Base-by-base conservation (phyloP, 148 eudicot genomes). In the Selenicereus undatus region DNA sequence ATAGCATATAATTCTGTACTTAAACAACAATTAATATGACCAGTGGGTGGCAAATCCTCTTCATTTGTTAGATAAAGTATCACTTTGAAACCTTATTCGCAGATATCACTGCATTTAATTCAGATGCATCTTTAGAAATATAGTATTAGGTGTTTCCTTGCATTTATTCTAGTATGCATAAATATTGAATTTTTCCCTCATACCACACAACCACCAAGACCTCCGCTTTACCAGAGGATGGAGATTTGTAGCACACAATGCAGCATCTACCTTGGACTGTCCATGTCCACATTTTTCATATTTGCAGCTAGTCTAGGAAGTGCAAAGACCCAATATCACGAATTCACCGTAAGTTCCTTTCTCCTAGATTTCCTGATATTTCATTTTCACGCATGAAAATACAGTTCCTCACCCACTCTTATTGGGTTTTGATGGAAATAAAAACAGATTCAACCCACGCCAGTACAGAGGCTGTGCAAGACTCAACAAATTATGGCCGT, bases 391-490 rank as follows among this genome's bases (percentile, higher is more conserved):
- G 13, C 52, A 12, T 48, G 52, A 48, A 48, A 7, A 48, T 48
- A 48, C 14, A 12, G 52, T 48, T 48, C 13, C 52, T 12, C 52
- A 48, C 14, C 52, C 0, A 9, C 8, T 48, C 52, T 48, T 5
- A 5, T 9, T 48, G 52, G 52, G 12, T 48, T 10, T 48, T 48
- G 52, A 1, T 48, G 52, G 52, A 8, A 48, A 62, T n/a, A 24
- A 24, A 62, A 69, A 89, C 88, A 95, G 98, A 88, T 93, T 77
- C 90, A 87, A 90, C 87, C 86, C 83, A 83, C 90, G 14, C 79
- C 85, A 58, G 91, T 93, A 83, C 86, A 82, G 70, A 89, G 98
- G 89, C 81, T 93, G 83, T 95, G 98, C 94, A 89, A 75, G 75
- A 90, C 88, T 50, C 83, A 71, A 21, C 88, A 79, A 65, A 84